A percentile compares a stretch with the other conserved stretches of the same genome.
phyloP scores from a whole-genome alignment of 257 asterid genomes.

The Fraxinus pennsylvanica region DNA sequence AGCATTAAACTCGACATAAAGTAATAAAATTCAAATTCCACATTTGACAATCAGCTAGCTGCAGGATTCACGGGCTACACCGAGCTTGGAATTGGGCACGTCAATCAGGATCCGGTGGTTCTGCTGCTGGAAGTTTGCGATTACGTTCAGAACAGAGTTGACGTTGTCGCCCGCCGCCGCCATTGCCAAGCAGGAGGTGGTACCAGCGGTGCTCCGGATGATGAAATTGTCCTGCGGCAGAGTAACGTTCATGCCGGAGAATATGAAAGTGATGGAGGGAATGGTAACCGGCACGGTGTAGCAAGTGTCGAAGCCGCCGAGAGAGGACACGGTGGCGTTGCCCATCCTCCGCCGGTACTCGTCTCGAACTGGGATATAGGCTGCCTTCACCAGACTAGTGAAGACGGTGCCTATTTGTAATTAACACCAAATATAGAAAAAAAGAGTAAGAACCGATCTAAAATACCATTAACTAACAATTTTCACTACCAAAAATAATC shows the following conservation, averaged over 20 bases:
- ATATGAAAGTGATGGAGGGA: slow-evolving; percentile 74
- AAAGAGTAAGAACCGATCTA: background rate
- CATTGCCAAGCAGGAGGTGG: slow-evolving; percentile 69
- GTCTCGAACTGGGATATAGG: slow-evolving; percentile 72
- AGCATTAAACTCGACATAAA: slow-evolving; percentile 1
- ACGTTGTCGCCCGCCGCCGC: slow-evolving; percentile 59
- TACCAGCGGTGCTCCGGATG: slow-evolving; percentile 59
- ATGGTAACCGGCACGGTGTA: slow-evolving; percentile 61
- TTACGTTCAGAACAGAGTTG: slow-evolving; percentile 64
- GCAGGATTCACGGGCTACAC: slow-evolving; percentile 68
- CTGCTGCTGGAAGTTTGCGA: slow-evolving; percentile 78
- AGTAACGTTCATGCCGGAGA: slow-evolving; percentile 81
- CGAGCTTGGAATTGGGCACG: slow-evolving; percentile 50
- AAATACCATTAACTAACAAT: too few species aligned
- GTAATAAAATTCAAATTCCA: background rate
- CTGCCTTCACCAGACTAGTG: slow-evolving; percentile 73
- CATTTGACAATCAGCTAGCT: background rate
- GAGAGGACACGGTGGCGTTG: slow-evolving; percentile 53
- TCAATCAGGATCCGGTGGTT: slow-evolving; percentile 76
- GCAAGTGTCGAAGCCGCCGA: slow-evolving; percentile 95
- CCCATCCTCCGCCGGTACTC: slow-evolving; percentile 81
- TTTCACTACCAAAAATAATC: too few species aligned
- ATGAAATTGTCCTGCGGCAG: slow-evolving; percentile 79
- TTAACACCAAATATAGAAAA: background rate
- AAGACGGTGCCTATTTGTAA: slow-evolving; percentile 59